phyloP scores from a whole-genome alignment of 169 alveolate genomes.

The Pseudocohnilembus persalinus region DNA sequence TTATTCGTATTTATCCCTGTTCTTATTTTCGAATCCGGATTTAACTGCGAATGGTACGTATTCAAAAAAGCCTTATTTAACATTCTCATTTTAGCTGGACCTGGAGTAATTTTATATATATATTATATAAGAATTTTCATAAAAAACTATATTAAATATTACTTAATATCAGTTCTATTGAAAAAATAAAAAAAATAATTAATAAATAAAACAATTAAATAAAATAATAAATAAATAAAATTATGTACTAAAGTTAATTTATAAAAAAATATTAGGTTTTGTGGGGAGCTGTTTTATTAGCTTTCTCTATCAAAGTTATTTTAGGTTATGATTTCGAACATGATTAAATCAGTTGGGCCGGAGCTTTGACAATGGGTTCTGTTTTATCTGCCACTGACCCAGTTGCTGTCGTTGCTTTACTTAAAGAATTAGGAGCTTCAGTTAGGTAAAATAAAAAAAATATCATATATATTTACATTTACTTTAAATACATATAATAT shows the following conservation, averaged over 20 bases:
- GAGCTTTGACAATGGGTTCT: slow-evolving; percentile 64
- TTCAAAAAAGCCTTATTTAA: slow-evolving; percentile 45
- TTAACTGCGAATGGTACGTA: slow-evolving; percentile 59
- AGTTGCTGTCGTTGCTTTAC: slow-evolving; percentile 75
- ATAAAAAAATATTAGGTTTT: background rate
- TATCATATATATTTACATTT: no score
- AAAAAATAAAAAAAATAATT: no score
- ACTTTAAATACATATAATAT: no score
- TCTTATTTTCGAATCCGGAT: slow-evolving; percentile 62
- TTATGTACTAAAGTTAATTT: background rate
- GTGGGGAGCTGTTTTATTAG: slow-evolving; percentile 54
- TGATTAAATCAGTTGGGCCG: slow-evolving; percentile 40
- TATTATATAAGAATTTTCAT: no score
- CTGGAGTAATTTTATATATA: slow-evolving; percentile 42
- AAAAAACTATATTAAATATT: background rate
- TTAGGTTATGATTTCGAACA: slow-evolving; percentile 51
- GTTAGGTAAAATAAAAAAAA: slow-evolving; percentile 46
- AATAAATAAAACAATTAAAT: no score
- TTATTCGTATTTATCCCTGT: slow-evolving; percentile 53
- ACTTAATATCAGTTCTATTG: no score
- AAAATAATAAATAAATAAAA: no score
- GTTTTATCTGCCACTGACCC: slow-evolving; percentile 78
- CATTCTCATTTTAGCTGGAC: slow-evolving; percentile 51
- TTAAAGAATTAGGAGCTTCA: slow-evolving; percentile 66
- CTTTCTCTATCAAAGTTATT: slow-evolving; percentile 47